These are phyloP conservation scores for Neurospora sp. DNA, from an alignment of 495 filamentous ascomycete genomes.

Conservation along the genomic window DNA sequence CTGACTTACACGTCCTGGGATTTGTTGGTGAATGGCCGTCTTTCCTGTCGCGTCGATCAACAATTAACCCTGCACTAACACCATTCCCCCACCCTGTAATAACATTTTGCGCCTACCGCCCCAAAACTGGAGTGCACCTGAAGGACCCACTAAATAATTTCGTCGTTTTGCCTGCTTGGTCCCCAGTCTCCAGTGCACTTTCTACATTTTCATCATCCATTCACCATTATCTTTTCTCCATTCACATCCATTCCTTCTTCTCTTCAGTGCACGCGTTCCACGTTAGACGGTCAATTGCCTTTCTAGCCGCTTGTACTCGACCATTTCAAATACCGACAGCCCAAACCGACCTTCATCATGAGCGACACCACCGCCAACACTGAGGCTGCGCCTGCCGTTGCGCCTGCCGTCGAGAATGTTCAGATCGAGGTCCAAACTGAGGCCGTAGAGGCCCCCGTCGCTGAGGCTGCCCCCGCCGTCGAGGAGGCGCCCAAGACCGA, in stretches of 20 bases:
- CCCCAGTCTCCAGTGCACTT: neutral
- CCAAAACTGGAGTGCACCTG: neutral
- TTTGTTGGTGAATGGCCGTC: neutral
- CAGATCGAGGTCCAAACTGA: neutral
- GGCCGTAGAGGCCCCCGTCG: neutral
- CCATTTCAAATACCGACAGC: neutral
- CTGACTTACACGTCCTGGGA: neutral
- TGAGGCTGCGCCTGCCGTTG: conserved; percentile 5
- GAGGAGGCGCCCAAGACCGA: conserved; percentile 1
- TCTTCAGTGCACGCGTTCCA: neutral
- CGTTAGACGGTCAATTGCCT: neutral
- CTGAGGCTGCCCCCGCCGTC: neutral
- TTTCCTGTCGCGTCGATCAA: neutral
- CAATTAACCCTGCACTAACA: neutral
- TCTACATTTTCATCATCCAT: neutral
- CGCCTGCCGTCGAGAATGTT: conserved; percentile 7
- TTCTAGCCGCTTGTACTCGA: neutral
- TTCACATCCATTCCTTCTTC: neutral
- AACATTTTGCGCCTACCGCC: neutral
- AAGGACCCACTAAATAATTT: conserved; percentile 1
- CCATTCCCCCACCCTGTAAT: neutral
- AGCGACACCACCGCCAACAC: conserved; percentile 18
- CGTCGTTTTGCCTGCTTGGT: neutral
- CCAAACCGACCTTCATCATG: conserved; percentile 11
- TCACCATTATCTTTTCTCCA: neutral